Evolutionary conservation across 148 eudicot species (phyloP).

Genomic region (Camellia granthamiana): DNA sequence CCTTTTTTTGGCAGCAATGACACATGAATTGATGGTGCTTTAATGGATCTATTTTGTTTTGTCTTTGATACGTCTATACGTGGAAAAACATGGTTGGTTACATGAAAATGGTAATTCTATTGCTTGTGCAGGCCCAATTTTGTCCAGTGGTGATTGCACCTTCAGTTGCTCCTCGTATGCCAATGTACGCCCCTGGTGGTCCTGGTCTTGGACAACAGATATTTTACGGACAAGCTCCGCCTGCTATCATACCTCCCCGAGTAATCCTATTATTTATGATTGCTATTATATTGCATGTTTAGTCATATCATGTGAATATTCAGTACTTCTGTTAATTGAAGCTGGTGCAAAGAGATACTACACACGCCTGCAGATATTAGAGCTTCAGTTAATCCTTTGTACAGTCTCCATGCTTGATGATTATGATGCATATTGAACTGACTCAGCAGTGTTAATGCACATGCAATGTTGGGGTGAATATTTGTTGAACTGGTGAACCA

Average conservation of each 20-base stretch:
- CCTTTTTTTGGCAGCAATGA: background rate
- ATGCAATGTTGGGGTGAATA: no score
- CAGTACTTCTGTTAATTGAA: background rate
- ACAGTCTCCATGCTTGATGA: no score
- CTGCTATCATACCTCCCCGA: slow-evolving; percentile 75
- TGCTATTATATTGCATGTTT: background rate
- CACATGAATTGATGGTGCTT: background rate
- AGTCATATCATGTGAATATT: background rate
- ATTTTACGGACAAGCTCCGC: slow-evolving; percentile 77
- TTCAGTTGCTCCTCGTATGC: slow-evolving; percentile 75
- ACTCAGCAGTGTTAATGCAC: no score
- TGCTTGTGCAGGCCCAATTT: slow-evolving; percentile 61
- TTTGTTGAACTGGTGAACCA: no score
- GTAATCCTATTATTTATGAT: slow-evolving; percentile 26
- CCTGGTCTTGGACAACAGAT: slow-evolving; percentile 85
- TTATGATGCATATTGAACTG: no score
- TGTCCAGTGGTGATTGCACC: slow-evolving; percentile 63
- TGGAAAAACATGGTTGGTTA: background rate
- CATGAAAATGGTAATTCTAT: background rate
- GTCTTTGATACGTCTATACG: background rate
- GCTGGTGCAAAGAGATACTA: no score
- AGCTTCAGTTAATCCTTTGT: no score
- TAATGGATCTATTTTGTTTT: background rate
- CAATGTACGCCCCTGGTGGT: slow-evolving; percentile 77
- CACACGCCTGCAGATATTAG: no score